Evolutionary conservation across 1,284 basidiomycete genomes (phyloP), one percentile per base, ranked within the genome.

Genomic region (Psilocybe mexicana): DNA sequence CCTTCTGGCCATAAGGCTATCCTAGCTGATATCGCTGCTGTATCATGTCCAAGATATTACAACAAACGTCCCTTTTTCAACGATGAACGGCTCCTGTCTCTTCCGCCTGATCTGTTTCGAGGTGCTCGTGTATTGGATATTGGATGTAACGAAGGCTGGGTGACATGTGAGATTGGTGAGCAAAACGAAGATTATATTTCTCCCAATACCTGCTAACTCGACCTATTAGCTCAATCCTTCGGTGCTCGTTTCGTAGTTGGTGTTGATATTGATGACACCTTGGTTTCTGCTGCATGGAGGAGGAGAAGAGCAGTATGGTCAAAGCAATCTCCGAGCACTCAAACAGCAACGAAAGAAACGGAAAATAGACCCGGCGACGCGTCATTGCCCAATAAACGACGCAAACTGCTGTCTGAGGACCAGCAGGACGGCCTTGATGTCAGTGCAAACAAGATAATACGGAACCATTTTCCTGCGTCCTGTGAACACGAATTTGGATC

Each of bases 111-210:
- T 3, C 74, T 88, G 30, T 85, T 93, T 65, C 24, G 59, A 2
- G 78, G 72, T 24, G 82, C 81, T 55, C 74, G 77, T 47, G 86
- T 94, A 1, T 78, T 94, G 8, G 93, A 94, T 68, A 72, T 94
- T 0, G 92, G 93, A 2, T 92, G 90, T 67, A 94, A 94, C 69
- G 87, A 92, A 67, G 92, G 92, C 1, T 84, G 81, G 78, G 84
- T 94, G 24, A 88, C 90, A 0, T 89, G 88, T 65, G 89, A 93
- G 69, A 85, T 94, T 40, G 92, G 92, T 88, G 59, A 47, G 75
- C 63, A 5, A 12, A 33, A 6, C 26, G 10, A 12, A 12, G 8
- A 26, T 4, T 11, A 24, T 25, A 2, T 14, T 33, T n/a, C 10
- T 30, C 11, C 43, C 43, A 28, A 49, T 35, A 35, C 49, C 24